These are phyloP conservation scores for Carex littledalei DNA, from an alignment of 176 grass and related monocot genomes.

Conservation along the genomic window DNA sequence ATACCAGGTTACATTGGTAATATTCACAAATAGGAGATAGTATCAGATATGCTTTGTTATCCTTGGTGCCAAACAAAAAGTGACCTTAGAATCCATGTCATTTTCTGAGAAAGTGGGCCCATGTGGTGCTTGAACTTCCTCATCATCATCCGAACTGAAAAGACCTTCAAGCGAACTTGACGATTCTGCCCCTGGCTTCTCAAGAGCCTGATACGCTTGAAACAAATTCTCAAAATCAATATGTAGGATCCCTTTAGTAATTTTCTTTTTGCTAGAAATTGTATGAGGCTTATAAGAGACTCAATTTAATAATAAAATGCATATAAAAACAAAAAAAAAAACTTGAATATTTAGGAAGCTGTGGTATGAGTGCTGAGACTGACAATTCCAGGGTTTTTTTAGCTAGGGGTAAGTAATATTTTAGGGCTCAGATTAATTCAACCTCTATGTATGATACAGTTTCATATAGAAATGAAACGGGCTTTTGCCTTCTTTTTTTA, in stretches of 20 bases:
- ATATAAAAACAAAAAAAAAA: neutral
- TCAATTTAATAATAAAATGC: neutral
- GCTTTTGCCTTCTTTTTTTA: too few species aligned
- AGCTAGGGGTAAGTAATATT: too few species aligned
- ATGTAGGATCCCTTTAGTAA: neutral
- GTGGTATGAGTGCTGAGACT: too few species aligned
- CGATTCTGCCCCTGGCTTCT: constrained; percentile 46
- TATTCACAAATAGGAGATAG: neutral
- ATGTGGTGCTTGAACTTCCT: constrained; percentile 22
- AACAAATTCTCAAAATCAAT: constrained; percentile 24
- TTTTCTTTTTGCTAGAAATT: neutral
- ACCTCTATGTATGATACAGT: too few species aligned
- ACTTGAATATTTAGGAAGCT: too few species aligned
- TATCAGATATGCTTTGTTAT: neutral
- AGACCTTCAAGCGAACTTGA: constrained; percentile 56
- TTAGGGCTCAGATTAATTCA: too few species aligned
- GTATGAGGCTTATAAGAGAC: neutral
- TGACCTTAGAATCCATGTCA: constrained; percentile 45
- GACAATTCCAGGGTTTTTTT: too few species aligned
- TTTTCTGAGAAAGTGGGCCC: constrained; percentile 10
- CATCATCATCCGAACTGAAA: constrained; percentile 69
- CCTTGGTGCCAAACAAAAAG: neutral
- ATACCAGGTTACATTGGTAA: neutral
- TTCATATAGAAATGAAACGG: too few species aligned
- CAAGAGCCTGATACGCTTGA: constrained; percentile 36